phyloP scores from a whole-genome alignment of 768 basidiomycete genomes.

The Porphyrellus cyaneotinctus region DNA sequence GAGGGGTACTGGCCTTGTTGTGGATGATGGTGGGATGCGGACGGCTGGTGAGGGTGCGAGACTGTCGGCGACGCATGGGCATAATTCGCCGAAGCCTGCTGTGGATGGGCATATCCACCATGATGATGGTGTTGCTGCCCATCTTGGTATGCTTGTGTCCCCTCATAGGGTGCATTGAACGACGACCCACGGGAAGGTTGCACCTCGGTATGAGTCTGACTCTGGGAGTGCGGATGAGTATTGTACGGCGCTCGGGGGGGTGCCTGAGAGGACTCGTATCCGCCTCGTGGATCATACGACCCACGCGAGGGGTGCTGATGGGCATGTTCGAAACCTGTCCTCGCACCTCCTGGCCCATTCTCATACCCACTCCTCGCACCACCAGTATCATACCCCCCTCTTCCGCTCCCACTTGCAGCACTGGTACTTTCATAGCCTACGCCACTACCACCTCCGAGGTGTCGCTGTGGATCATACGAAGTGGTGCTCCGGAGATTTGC shows the following conservation, averaged over 20 bases:
- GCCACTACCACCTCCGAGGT: slow-evolving; percentile 3
- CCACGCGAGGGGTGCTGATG: slow-evolving; percentile 27
- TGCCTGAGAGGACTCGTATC: slow-evolving; percentile 25
- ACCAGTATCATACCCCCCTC: slow-evolving; percentile 20
- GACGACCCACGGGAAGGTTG: slow-evolving; percentile 18
- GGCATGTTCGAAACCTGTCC: slow-evolving; percentile 22
- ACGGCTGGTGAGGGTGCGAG: slow-evolving; percentile 21
- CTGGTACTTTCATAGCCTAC: slow-evolving; percentile 16
- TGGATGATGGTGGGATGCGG: slow-evolving; percentile 21
- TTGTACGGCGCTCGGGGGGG: slow-evolving; percentile 18
- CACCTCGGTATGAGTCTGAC: slow-evolving; percentile 16
- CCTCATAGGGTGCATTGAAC: slow-evolving; percentile 24
- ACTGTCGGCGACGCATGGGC: slow-evolving; percentile 18
- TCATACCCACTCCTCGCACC: slow-evolving; percentile 22
- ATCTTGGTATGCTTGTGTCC: slow-evolving; percentile 27
- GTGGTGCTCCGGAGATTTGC: slow-evolving; percentile 12
- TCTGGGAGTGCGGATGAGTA: slow-evolving; percentile 16
- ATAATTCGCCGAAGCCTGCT: slow-evolving; percentile 18
- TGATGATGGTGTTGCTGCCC: slow-evolving; percentile 22
- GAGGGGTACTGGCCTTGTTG: slow-evolving; percentile 26
- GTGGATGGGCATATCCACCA: slow-evolving; percentile 18
- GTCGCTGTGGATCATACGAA: slow-evolving; percentile 23
- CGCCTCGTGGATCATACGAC: slow-evolving; percentile 24
- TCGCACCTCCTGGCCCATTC: slow-evolving; percentile 6
- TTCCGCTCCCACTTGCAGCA: slow-evolving; percentile 12